These are phyloP conservation scores for Nakazawaea pomicola DNA, from an alignment of 805 yeast genomes.

Conservation along the genomic window DNA sequence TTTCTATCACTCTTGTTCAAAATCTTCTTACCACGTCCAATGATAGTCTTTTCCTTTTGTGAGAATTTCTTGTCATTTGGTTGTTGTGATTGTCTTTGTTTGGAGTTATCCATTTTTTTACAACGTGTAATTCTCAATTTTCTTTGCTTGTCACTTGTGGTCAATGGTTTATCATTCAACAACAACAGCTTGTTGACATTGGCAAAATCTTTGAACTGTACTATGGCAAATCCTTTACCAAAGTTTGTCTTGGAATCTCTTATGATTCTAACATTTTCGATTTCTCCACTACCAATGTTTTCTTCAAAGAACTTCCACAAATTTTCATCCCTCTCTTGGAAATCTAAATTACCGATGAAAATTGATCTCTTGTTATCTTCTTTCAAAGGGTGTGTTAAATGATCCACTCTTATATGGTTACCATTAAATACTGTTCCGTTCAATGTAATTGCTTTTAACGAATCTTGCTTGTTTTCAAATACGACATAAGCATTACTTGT, in stretches of 20 bases:
- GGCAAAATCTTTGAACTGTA: conserved; percentile 73
- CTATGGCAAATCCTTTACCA: conserved; percentile 97
- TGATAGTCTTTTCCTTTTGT: conserved; percentile 66
- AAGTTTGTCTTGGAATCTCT: conserved; percentile 91
- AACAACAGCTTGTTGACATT: conserved; percentile 79
- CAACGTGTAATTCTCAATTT: conserved; percentile 75
- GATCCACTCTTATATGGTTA: conserved; percentile 86
- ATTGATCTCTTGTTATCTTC: conserved; percentile 81
- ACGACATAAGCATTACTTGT: conserved; percentile 88
- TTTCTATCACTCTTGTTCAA: conserved; percentile 79
- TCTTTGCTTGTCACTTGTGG: conserved; percentile 38
- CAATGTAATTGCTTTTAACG: conserved; percentile 40
- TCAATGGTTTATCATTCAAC: conserved; percentile 61
- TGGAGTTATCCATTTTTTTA: conserved; percentile 37
- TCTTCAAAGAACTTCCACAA: conserved; percentile 75
- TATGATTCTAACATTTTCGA: conserved; percentile 84
- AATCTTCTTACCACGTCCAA: conserved; percentile 74
- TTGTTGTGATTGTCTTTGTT: conserved; percentile 17
- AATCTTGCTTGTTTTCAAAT: conserved; percentile 48
- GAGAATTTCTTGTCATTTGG: conserved; percentile 31
- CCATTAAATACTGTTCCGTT: conserved; percentile 67
- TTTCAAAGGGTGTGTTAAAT: conserved; percentile 84
- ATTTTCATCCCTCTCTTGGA: conserved; percentile 87
- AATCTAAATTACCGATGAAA: conserved; percentile 91
- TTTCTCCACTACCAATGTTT: conserved; percentile 50